phyloP scores from a whole-genome alignment of 495 filamentous ascomycete genomes.

The Penicillium longicatenatum region DNA sequence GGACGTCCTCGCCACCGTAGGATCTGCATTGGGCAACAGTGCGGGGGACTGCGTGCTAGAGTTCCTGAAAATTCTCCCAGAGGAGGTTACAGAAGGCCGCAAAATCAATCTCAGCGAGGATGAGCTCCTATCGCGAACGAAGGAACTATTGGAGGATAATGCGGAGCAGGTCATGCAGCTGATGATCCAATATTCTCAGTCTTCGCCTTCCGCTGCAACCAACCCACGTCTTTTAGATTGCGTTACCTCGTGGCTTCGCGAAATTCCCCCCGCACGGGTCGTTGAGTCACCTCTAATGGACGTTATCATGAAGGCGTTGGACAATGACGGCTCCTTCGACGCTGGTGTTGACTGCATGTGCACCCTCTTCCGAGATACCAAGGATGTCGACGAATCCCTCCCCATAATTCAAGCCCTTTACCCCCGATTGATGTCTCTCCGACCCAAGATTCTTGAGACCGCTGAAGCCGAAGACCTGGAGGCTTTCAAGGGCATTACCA shows the following conservation, averaged over 20 bases:
- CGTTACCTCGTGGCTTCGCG: conserved; percentile 93
- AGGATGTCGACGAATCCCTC: conserved; percentile 83
- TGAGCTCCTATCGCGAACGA: conserved; percentile 77
- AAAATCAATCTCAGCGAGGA: conserved; percentile 99
- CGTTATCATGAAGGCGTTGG: conserved; percentile 74
- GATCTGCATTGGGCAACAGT: conserved; percentile 73
- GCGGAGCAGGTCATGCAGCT: conserved; percentile 81
- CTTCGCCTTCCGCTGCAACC: conserved; percentile 74
- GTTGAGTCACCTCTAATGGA: conserved; percentile 84
- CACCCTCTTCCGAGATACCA: conserved; percentile 87
- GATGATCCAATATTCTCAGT: conserved; percentile 84
- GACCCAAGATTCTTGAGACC: conserved; percentile 73
- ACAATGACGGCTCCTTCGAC: conserved; percentile 75
- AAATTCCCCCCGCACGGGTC: conserved; percentile 81
- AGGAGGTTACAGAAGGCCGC: conserved; percentile 98
- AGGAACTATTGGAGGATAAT: conserved; percentile 88
- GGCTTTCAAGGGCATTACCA: conserved; percentile 80
- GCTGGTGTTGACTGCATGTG: conserved; percentile 92
- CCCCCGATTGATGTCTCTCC: conserved; percentile 75
- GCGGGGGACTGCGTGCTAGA: conserved; percentile 85
- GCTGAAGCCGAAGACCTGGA: conserved; percentile 84
- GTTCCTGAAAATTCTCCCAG: conserved; percentile 92
- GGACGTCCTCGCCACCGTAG: conserved; percentile 81
- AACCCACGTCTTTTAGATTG: conserved; percentile 93
- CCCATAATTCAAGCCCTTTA: conserved; percentile 82